Evolutionary conservation across 2,329 filamentous ascomycete species (phyloP).

Genomic region (Pseudocercospora pini-densiflorae): DNA sequence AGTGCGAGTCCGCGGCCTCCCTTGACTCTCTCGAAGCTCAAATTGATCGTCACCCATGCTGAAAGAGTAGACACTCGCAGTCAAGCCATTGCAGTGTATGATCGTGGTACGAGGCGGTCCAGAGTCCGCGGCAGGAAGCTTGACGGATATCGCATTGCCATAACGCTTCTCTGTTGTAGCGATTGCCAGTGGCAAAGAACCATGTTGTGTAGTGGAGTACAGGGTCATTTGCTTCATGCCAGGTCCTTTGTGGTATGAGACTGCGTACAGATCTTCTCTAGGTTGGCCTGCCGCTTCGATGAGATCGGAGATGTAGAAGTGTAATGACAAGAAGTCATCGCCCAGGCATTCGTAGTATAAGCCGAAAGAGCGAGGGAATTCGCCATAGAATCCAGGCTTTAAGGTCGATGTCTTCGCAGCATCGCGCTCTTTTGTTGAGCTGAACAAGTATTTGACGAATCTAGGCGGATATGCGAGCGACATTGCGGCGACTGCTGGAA

Average conservation of each 20-base stretch:
- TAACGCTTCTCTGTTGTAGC: constrained; percentile 5
- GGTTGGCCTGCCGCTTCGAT: neutral
- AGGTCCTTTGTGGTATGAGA: constrained; percentile 8
- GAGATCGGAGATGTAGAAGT: constrained; percentile 1
- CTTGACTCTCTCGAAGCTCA: constrained; percentile 6
- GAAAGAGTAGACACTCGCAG: neutral
- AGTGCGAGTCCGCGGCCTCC: neutral
- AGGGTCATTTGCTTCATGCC: constrained; percentile 8
- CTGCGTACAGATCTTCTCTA: constrained; percentile 5
- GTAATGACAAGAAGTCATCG: constrained; percentile 9
- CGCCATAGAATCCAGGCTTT: constrained; percentile 1
- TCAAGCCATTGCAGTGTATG: neutral
- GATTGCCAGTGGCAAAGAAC: neutral
- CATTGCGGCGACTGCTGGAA: neutral
- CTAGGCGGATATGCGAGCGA: constrained; percentile 11
- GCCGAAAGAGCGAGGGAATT: constrained; percentile 7
- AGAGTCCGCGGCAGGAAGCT: neutral
- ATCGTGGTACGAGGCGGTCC: neutral
- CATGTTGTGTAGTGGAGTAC: neutral
- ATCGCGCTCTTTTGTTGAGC: constrained; percentile 7
- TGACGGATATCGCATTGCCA: neutral
- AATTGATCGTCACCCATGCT: neutral
- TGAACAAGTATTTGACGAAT: constrained; percentile 5
- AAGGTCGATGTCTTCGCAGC: neutral
- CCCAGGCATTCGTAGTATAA: constrained; percentile 5